Evolutionary conservation across 208 protist species (phyloP).

Genomic region (Leishmania mexicana): DNA sequence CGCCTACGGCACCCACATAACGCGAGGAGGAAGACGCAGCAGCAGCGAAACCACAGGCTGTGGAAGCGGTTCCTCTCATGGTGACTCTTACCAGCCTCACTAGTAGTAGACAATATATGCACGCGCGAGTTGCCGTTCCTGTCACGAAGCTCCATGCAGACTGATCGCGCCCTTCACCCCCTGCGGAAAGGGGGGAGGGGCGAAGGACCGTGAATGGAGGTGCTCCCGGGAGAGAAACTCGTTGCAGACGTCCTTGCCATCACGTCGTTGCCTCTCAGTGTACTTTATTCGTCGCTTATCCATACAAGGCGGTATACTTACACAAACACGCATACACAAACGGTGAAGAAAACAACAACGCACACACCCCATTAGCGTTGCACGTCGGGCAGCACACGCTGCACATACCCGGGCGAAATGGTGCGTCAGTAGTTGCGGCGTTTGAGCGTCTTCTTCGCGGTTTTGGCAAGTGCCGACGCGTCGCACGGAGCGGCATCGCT

Average conservation of each 20-base stretch:
- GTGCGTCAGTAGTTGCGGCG: conserved; percentile 23
- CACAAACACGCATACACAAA: neutral
- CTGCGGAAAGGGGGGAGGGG: too few species aligned
- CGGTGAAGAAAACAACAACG: neutral
- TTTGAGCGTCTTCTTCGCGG: conserved; percentile 24
- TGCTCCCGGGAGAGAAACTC: neutral
- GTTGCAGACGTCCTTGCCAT: too few species aligned
- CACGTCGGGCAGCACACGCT: neutral
- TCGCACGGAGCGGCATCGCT: neutral
- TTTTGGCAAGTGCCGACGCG: neutral
- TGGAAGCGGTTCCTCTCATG: neutral
- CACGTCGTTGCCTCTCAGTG: too few species aligned
- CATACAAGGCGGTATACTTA: neutral
- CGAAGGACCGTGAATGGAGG: neutral
- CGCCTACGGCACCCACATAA: neutral
- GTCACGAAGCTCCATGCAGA: neutral
- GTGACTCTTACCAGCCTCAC: neutral
- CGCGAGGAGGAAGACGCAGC: neutral
- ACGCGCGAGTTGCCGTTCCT: neutral
- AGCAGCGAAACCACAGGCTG: neutral
- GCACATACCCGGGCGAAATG: neutral
- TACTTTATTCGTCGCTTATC: neutral
- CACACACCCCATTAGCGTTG: neutral
- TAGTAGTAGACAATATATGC: neutral
- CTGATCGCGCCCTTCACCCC: neutral